A percentile compares a stretch with the other conserved stretches of the same genome.
phyloP scores from a whole-genome alignment of 2,329 filamentous ascomycete species.

The Trichoderma citrinoviride region DNA sequence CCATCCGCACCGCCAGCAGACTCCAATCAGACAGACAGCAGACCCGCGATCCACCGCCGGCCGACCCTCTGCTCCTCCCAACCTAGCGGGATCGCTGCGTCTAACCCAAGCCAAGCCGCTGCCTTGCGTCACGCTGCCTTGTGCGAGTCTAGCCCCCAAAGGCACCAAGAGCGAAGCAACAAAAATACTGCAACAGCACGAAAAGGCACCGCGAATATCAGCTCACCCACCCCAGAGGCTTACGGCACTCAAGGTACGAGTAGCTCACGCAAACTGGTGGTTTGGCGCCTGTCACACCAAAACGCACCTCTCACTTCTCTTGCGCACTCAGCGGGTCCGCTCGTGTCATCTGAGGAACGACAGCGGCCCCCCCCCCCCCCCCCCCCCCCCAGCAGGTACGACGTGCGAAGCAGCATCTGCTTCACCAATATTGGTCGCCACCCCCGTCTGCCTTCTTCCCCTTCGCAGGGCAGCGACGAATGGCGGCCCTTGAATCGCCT shows the following conservation, averaged over 20 bases:
- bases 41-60: not conserved
- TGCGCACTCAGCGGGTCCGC: constrained; percentile 17
- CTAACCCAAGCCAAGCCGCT: not conserved
- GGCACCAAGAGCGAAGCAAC: not conserved
- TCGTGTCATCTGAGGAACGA: constrained; percentile 22
- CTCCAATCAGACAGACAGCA: no score
- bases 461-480: constrained; percentile 22
- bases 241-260: no score
- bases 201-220: constrained; percentile 9
- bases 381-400: constrained; percentile 24
- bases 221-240: not conserved
- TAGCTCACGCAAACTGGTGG: not conserved
- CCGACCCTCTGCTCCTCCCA: not conserved
- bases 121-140: constrained; percentile 1
- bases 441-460: constrained; percentile 16
- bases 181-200: not conserved
- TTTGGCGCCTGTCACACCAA: constrained; percentile 21
- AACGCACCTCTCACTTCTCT: not conserved
- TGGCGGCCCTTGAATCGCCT: constrained; percentile 19
- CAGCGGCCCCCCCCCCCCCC: constrained; percentile 21
- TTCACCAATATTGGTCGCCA: constrained; percentile 23
- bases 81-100: constrained; percentile 1
- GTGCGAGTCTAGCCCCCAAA: not conserved
- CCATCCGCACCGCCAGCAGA: no score
- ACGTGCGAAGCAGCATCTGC: constrained; percentile 20